A percentile compares a stretch with the other conserved stretches of the same genome.
These are phyloP conservation scores for Lophiostoma macrostomum DNA, from an alignment of 495 filamentous ascomycete species.

Conservation along the genomic window DNA sequence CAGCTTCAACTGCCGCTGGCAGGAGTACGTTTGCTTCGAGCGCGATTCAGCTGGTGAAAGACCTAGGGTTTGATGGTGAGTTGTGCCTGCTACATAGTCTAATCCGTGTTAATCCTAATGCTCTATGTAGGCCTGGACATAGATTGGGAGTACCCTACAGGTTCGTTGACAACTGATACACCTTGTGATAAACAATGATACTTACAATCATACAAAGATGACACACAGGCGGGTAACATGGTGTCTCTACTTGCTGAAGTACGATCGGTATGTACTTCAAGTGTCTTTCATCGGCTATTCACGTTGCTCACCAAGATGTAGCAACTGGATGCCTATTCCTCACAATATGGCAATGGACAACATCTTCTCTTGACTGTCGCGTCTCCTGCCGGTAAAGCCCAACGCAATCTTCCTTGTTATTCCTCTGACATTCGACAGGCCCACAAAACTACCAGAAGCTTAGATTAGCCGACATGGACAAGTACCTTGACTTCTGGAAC, in stretches of 20 bases:
- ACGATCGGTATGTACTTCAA: conserved; percentile 12
- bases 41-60: conserved; percentile 63
- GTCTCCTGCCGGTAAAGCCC: conserved; percentile 53
- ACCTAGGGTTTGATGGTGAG: conserved; percentile 46
- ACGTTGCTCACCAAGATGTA: neutral
- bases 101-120: neutral
- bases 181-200: neutral
- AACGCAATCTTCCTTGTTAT: neutral
- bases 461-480: conserved; percentile 67
- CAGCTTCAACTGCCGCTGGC: conserved; percentile 61
- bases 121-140: conserved; percentile 29
- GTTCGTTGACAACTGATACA: conserved; percentile 6
- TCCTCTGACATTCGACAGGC: conserved; percentile 10
- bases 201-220: conserved; percentile 37
- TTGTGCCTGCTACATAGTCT: neutral
- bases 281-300: neutral
- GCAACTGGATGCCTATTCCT: conserved; percentile 26
- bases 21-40: conserved; percentile 62
- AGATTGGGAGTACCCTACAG: conserved; percentile 35
- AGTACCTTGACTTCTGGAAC: conserved; percentile 81
- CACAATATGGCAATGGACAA: conserved; percentile 25
- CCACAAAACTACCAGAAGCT: conserved; percentile 67
- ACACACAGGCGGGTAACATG: conserved; percentile 62
- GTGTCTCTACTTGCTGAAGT: conserved; percentile 53
- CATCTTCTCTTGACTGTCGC: conserved; percentile 79